Base-by-base conservation (phyloP, 2,329 filamentous ascomycete genomes). In the Podosphaera xanthii region DNA sequence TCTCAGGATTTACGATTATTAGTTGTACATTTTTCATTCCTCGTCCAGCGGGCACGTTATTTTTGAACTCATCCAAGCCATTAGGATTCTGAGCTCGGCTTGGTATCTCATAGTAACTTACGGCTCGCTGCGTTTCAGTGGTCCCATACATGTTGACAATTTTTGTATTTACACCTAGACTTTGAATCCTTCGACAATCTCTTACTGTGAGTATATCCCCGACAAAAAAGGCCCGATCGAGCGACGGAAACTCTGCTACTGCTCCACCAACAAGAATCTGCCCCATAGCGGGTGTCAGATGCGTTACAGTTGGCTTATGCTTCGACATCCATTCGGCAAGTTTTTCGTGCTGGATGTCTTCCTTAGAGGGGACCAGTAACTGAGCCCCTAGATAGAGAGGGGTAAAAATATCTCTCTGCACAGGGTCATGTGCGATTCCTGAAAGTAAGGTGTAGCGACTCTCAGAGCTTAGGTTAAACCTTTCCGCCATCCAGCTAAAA, bases 271-370 rank as follows among this genome's bases (percentile, higher is more conserved):
- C 83, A 1, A 97, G 74, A 62, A 97, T 92, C 66, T 96, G 87
- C 59, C 90, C 90, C 90, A 97, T 96, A 60, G 92, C 92, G 8
- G 92, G 92, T 0, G 92, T 98, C 46, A 97, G 73, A 71, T 97
- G 92, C 10, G 85, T 88, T 30, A 89, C 86, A 14, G 83, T 94
- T 2, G 86, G 81, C 59, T 77, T 73, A 67, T 86, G 79, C 58
- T 84, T 79, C 58, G 77, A 76, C 77, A 96, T 87, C 92, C 92
- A 98, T 67, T 94, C 88, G 3, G 84, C 84, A 12, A 96, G 75
- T 65, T 77, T 82, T 71, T 95, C 90, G 69, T 96, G 86, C 59
- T 84, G 80, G 61, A 97, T 97, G 65, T 89, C 82, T 62, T 95
- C 89, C 60, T 79, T 79, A 9, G 86, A 79, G 0, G 90, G 90